Conservation (phyloP, 179 eudicot genomes). For the Sideroxylon spinosum region DNA sequence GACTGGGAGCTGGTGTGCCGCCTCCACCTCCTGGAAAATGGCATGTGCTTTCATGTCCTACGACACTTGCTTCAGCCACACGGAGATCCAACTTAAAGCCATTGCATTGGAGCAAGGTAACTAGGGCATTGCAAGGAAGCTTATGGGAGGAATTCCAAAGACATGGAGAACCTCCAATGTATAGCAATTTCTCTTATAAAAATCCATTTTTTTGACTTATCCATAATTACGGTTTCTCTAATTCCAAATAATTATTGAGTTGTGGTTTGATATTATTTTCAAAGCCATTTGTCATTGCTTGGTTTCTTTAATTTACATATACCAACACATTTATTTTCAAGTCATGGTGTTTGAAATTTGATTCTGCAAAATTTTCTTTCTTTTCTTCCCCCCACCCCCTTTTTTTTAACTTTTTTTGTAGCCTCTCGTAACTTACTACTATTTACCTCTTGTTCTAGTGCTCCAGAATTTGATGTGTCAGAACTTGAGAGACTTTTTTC, state of each 20-base stretch:
- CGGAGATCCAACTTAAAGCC: slow-evolving; percentile 64
- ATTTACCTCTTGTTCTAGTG: slow-evolving; percentile 36
- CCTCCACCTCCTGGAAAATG: slow-evolving; percentile 35
- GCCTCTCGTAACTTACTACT: slow-evolving; percentile 27
- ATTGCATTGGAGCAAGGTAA: slow-evolving; percentile 85
- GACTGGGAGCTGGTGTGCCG: slow-evolving; percentile 12
- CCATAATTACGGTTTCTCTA: neutral
- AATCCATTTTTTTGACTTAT: neutral
- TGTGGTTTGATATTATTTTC: neutral
- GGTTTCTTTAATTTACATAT: neutral
- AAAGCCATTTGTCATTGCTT: neutral
- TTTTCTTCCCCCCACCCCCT: too few relatives aligned
- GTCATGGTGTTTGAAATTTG: neutral
- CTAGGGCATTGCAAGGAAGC: slow-evolving; percentile 81
- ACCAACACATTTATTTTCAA: neutral
- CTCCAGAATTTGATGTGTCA: slow-evolving; percentile 71
- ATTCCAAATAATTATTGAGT: neutral
- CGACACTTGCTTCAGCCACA: slow-evolving; percentile 27
- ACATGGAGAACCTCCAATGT: slow-evolving; percentile 62
- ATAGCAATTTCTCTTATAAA: slow-evolving; percentile 29
- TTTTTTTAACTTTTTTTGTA: slow-evolving; percentile 9
- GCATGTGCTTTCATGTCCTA: slow-evolving; percentile 55
- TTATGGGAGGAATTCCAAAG: slow-evolving; percentile 89
- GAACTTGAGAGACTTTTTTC: slow-evolving; percentile 86
- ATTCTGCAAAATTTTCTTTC: neutral